Conservation (phyloP, 441 rosid species). For the Mallotus repandus region DNA sequence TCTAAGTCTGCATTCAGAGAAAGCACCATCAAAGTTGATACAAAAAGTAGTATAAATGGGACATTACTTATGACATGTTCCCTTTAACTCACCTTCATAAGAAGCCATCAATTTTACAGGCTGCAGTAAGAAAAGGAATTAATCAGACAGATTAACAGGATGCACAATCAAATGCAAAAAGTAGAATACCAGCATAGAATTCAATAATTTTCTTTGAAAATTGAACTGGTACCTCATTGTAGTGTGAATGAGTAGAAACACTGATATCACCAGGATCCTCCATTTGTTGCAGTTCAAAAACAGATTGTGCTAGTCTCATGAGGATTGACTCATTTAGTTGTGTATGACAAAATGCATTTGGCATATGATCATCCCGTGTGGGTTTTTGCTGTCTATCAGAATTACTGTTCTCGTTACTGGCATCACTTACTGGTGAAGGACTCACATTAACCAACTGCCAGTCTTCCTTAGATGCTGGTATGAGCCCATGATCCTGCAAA, state of each 20-base stretch:
- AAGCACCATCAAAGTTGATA: constrained; percentile 14
- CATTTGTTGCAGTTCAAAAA: constrained; percentile 30
- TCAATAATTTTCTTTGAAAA: constrained; percentile 10
- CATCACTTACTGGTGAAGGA: constrained; percentile 26
- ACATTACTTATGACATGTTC: background rate
- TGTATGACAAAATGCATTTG: constrained; percentile 21
- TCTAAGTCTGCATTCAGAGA: constrained; percentile 36
- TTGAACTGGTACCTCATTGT: constrained; percentile 20
- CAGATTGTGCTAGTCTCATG: constrained; percentile 40
- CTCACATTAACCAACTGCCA: constrained; percentile 30
- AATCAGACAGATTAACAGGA: background rate
- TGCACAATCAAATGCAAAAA: constrained; percentile 4
- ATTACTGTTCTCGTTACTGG: constrained; percentile 12
- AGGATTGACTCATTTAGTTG: constrained; percentile 36
- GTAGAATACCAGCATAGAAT: background rate
- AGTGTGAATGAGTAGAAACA: background rate
- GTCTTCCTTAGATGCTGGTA: constrained; percentile 31
- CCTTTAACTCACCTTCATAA: constrained; percentile 37
- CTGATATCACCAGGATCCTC: constrained; percentile 24
- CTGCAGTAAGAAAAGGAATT: constrained; percentile 27
- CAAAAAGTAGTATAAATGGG: constrained; percentile 11
- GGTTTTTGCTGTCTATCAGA: constrained; percentile 22
- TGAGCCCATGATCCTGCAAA: constrained; percentile 39
- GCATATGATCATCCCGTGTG: constrained; percentile 11
- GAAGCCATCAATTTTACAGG: constrained; percentile 16